Percentiles rank a stretch among this genome's conserved stretches.
Evolutionary conservation across 768 basidiomycete species (phyloP).

Genomic region (Pisolithus tinctorius): DNA sequence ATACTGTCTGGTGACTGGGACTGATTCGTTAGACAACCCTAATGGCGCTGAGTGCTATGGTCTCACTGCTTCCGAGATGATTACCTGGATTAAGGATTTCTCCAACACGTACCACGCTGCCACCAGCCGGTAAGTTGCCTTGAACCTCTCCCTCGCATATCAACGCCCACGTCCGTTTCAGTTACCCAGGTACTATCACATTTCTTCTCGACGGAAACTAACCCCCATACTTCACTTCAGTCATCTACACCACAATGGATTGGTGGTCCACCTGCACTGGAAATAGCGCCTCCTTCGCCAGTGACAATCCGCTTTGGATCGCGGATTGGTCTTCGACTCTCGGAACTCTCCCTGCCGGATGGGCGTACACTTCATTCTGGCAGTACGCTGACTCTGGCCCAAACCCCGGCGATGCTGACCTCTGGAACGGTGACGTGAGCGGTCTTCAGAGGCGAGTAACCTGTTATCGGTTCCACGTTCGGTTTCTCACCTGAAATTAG

Average conservation of each 20-base stretch:
- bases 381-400: constrained; percentile 50
- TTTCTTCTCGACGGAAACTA: not conserved
- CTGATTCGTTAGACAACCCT: constrained; percentile 39
- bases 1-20: not conserved
- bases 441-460: constrained; percentile 21
- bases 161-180: constrained; percentile 8
- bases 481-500: not conserved
- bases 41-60: constrained; percentile 49
- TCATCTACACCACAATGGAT: constrained; percentile 57
- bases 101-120: constrained; percentile 48
- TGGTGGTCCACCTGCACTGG: constrained; percentile 70
- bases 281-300: constrained; percentile 43
- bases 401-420: constrained; percentile 52
- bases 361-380: constrained; percentile 52
- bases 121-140: constrained; percentile 36
- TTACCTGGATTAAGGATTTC: constrained; percentile 58
- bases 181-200: constrained; percentile 34
- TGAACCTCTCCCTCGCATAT: not conserved
- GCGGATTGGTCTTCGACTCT: constrained; percentile 44
- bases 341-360: constrained; percentile 55
- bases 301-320: constrained; percentile 55
- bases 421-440: constrained; percentile 47
- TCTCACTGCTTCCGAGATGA: constrained; percentile 46
- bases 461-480: not conserved
- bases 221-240: constrained; percentile 16